Base-by-base conservation (phyloP, 2,329 filamentous ascomycete genomes). In the Hirsutella rhossiliensis region DNA sequence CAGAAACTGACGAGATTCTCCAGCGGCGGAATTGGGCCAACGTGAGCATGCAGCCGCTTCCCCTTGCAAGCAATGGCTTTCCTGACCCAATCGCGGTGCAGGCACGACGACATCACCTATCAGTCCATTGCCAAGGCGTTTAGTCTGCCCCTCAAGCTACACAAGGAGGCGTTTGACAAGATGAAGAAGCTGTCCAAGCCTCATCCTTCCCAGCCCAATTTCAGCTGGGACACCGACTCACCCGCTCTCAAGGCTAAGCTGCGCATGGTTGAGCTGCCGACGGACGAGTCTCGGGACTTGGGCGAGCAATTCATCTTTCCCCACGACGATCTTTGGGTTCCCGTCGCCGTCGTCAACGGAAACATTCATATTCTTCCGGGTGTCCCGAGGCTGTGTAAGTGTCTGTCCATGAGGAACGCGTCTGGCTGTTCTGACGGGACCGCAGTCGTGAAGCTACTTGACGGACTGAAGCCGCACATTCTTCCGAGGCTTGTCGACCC, bases 51-150 rank as follows among this genome's bases (percentile, higher is more conserved):
- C 18, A 18, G 12, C 12, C 17, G n/a, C 18, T 38, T 20, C 42
- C 6, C 19, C 9, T n/a, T 3, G 18, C 41, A n/a, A 12, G 27
- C 28, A 5, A 15, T 19, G 7, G 38, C 6, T 5, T 39, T 18
- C 38, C 13, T 15, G 13, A 20, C 7, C 19, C 15, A 15, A 30
- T 6, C 11, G 4, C 13, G 12, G 17, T 38, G 38, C 43, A 94
- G 87, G 45, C 90, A 97, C 69, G 92, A 98, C 63, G 92, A 98
- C 60, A 97, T 97, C 54, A 97, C 92, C 23, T 98, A 98, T 67
- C 74, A 85, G 58, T 90, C 87, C 34, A 94, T 98, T 60, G 89
- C 87, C 50, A 88, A 87, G 60, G 92, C 89, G 8, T 97, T 96
- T 61, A 67, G 71, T 38, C 71, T 96, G 8, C 76, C 81, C 13